Evolutionary conservation across 2,329 filamentous ascomycete species (phyloP).

Genomic region (Ophiostoma sp.): DNA sequence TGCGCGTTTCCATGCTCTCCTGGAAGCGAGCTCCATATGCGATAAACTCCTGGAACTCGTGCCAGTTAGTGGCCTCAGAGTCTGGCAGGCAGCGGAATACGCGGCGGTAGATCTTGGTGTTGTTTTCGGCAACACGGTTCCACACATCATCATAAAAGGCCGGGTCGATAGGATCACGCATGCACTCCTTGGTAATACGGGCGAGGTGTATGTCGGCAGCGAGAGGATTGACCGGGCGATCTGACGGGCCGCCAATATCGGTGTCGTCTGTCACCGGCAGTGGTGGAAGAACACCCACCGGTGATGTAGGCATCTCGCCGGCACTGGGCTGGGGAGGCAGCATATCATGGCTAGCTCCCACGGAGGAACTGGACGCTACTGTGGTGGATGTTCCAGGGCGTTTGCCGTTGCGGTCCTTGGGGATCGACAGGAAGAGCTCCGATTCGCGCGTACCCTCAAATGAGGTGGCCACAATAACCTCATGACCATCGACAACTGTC

Average conservation of each 20-base stretch:
- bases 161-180: constrained; percentile 80
- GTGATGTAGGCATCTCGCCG: constrained; percentile 33
- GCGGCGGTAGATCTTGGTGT: constrained; percentile 86
- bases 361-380: background rate
- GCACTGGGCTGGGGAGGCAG: constrained; percentile 54
- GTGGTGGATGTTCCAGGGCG: constrained; percentile 2
- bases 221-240: constrained; percentile 49
- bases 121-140: constrained; percentile 83
- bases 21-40: constrained; percentile 74
- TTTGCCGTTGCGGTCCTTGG: constrained; percentile 1
- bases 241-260: constrained; percentile 67
- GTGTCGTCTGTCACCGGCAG: constrained; percentile 69
- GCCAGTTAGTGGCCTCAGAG: constrained; percentile 88
- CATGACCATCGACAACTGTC: constrained; percentile 59
- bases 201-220: constrained; percentile 67
- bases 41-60: constrained; percentile 80
- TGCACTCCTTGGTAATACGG: constrained; percentile 80
- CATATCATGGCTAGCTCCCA: constrained; percentile 32
- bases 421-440: constrained; percentile 5
- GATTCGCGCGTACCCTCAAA: constrained; percentile 19
- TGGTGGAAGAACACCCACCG: constrained; percentile 63
- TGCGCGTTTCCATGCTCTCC: constrained; percentile 57
- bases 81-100: constrained; percentile 98
- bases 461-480: constrained; percentile 61
- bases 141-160: constrained; percentile 83